Base-by-base conservation (phyloP, 2,329 filamentous ascomycete species). In the Colletotrichum agaves region DNA sequence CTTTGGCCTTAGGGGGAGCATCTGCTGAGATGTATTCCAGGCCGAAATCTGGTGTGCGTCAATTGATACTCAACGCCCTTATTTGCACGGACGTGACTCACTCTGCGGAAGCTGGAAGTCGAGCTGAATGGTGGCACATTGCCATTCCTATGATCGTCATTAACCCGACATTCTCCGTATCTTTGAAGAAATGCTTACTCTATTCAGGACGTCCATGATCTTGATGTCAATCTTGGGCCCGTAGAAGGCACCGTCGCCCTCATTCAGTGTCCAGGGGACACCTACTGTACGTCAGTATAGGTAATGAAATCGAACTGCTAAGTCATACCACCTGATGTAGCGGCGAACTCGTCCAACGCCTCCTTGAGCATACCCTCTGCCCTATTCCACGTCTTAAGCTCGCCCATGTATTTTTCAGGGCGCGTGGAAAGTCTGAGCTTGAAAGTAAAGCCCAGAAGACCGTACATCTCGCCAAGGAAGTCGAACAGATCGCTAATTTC, bases 191-290 rank as follows among this genome's bases (percentile, higher is more conserved):
- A 52, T n/a, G 33, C 59, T 31, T 94, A 57, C 93, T 77, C 94
- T 88, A 79, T 90, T 89, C 72, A 98, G 84, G 50, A 93, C 93
- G 80, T 98, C 95, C 58, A 90, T 91, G 75, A 99, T 94, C 69
- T 93, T 97, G 76, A 99, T 96, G 75, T 99, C 96, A 74, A 98
- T 97, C 88, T 99, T 99, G 58, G 96, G 96, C 2, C 96, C 96
- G 79, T 99, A 99, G 82, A 98, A 99, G 60, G 96, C 96, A 76
- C 96, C 96, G 74, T 99, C 96, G 64, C 95, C 96, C 68, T 93
- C 91, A 80, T 98, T 97, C 58, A 97, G 84, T 78, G 93, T 91
- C 96, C 96, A 99, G 71, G 66, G 66, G 46, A 69, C 66, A 13
- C 61, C 59, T 62, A 21, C 11, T 23, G 10, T 19, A 43, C 8